phyloP scores from a whole-genome alignment of 2,329 filamentous ascomycete species.

The Penicillium sp. region DNA sequence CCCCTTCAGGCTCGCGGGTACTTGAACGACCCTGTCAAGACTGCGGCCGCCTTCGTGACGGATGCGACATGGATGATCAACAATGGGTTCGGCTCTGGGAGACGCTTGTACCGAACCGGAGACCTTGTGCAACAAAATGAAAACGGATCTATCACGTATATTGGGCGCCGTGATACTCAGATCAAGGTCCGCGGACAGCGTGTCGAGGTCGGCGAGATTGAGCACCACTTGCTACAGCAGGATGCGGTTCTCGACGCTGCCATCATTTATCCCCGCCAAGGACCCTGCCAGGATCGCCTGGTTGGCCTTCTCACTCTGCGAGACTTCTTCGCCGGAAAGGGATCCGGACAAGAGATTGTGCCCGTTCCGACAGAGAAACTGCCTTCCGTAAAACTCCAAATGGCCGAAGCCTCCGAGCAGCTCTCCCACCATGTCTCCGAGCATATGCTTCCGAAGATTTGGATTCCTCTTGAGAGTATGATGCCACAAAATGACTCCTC shows the following conservation, averaged over 20 bases:
- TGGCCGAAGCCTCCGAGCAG: constrained; percentile 5
- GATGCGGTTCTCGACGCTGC: constrained; percentile 14
- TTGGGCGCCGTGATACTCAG: constrained; percentile 21
- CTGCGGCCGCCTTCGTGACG: constrained; percentile 18
- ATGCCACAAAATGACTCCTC: constrained; percentile 13
- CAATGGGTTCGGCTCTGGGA: neutral
- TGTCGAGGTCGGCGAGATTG: constrained; percentile 23
- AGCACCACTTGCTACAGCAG: constrained; percentile 16
- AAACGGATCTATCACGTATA: constrained; percentile 20
- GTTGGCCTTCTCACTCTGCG: constrained; percentile 10
- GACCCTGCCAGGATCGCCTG: constrained; percentile 11
- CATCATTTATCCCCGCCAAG: constrained; percentile 9
- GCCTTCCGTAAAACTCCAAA: neutral
- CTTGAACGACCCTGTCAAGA: constrained; percentile 18
- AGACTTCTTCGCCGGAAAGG: constrained; percentile 3
- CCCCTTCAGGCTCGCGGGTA: constrained; percentile 21
- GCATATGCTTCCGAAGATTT: constrained; percentile 20
- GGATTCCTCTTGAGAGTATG: constrained; percentile 17
- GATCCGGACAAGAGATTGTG: constrained; percentile 1
- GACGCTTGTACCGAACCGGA: constrained; percentile 21
- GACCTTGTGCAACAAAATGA: constrained; percentile 21
- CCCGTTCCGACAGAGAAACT: constrained; percentile 1
- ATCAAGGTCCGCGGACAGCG: constrained; percentile 25
- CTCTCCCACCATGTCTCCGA: constrained; percentile 9
- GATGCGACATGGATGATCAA: constrained; percentile 12